Base-by-base conservation (phyloP, 306 rosid genomes). In the Prunus mume region DNA sequence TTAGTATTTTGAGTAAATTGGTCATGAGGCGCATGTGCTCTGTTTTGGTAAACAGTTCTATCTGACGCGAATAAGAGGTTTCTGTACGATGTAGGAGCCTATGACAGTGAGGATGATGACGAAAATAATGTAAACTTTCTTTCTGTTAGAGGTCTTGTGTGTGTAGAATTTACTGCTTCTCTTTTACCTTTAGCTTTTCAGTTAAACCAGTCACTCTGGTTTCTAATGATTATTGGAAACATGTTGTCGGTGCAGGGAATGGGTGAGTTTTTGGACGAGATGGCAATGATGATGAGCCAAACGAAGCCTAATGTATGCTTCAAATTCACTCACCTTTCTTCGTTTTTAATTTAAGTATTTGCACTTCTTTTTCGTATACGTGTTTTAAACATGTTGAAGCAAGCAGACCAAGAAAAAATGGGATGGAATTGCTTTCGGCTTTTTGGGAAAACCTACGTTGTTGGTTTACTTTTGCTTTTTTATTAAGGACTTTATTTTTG, bases 91-190 rank as follows among this genome's bases (percentile, higher is more conserved):
- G 88, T 95, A 12, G 99, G 97, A 74, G 92, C 88, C 57, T 89
- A 95, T 45, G 99, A 91, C 52, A 85, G 92, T 72, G 97, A 95
- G 83, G 97, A 91, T 85, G 97, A 91, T 11, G 97, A 94, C 80
- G 90, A 87, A 86, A 92, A 78, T 28, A 13, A 60, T 61, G 97
- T 90, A 75, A 80, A 89, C 55, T 12, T 5, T 12, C 24, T 51
- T 17, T 51, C 2, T 5, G 19, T 52, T 52, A 52, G 57, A 5
- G 11, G 57, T 15, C 57, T 10, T 17, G 0, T 52, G 8, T 18
- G 1, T 52, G 7, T 32, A 15, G 57, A 52, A 52, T 52, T 52
- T 52, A 18, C 10, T 15, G 57, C 57, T 17, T 6, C n/a, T 4
- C 57, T 52, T 52, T 18, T 52, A 52, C 57, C 8, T 7, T 22